Percentiles rank a stretch among this genome's conserved stretches.
These are phyloP conservation scores for Paecilomyces fulvus DNA, from an alignment of 2,329 filamentous ascomycete genomes.

Conservation along the genomic window DNA sequence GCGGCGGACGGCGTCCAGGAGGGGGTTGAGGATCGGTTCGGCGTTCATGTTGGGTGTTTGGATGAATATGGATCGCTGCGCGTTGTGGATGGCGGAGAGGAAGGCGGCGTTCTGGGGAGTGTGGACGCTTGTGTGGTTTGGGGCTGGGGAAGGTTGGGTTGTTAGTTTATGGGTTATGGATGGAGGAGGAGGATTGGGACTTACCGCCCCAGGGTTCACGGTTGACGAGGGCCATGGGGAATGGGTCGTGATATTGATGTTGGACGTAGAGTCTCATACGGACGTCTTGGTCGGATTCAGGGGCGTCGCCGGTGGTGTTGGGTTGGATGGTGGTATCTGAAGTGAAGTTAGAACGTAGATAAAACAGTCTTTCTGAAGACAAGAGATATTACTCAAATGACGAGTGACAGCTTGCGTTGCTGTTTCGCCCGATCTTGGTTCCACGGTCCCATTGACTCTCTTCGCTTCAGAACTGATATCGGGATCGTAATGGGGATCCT, in stretches of 20 bases:
- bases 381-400: constrained; percentile 46
- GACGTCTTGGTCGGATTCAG: constrained; percentile 44
- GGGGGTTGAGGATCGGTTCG: constrained; percentile 54
- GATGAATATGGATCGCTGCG: constrained; percentile 59
- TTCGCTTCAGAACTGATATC: constrained; percentile 53
- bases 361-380: not conserved
- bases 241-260: constrained; percentile 43
- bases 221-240: constrained; percentile 65
- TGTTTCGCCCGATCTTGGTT: constrained; percentile 43
- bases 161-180: not conserved
- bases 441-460: constrained; percentile 52
- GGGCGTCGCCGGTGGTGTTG: constrained; percentile 44
- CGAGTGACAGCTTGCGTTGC: constrained; percentile 52
- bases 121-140: constrained; percentile 51
- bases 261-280: constrained; percentile 61
- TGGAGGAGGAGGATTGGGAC: constrained; percentile 1
- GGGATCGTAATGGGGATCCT: constrained; percentile 56
- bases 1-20: constrained; percentile 56
- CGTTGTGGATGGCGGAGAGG: constrained; percentile 60
- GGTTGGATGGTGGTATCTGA: constrained; percentile 47
- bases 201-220: constrained; percentile 55
- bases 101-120: constrained; percentile 71
- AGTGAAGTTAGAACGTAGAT: not conserved
- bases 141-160: constrained; percentile 22
- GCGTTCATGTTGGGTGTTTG: constrained; percentile 72